Percentiles rank a stretch among this genome's conserved stretches.
phyloP scores from a whole-genome alignment of 371 early-diverging fungal species.

The Choanephora cucurbitarum region DNA sequence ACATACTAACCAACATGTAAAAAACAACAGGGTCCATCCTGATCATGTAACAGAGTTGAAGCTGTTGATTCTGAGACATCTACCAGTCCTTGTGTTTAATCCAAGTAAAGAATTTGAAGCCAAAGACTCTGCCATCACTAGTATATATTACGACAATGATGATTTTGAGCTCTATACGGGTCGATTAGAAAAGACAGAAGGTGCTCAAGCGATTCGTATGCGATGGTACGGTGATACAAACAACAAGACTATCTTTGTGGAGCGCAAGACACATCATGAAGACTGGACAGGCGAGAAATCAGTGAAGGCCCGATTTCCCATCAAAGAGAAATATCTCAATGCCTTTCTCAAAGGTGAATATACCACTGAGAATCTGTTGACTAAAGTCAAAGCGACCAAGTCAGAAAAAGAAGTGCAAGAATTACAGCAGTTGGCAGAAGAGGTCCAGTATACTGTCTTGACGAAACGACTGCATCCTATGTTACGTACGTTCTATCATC shows the following conservation, averaged over 20 bases:
- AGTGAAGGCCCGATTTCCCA: constrained; percentile 94
- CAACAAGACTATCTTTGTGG: constrained; percentile 89
- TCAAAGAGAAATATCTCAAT: constrained; percentile 95
- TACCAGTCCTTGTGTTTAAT: constrained; percentile 97
- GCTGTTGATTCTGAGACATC: constrained; percentile 88
- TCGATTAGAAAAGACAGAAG: constrained; percentile 92
- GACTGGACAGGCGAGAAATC: constrained; percentile 97
- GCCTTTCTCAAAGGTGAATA: constrained; percentile 83
- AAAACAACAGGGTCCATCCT: constrained; percentile 90
- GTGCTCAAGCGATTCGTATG: constrained; percentile 93
- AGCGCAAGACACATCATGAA: constrained; percentile 98
- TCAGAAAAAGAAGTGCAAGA: constrained; percentile 82
- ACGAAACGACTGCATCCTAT: constrained; percentile 84
- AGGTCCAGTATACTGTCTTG: constrained; percentile 81
- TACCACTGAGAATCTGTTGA: constrained; percentile 76
- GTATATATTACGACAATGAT: constrained; percentile 97
- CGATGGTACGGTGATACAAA: constrained; percentile 96
- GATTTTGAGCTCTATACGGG: constrained; percentile 91
- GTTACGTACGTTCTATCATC: constrained; percentile 95
- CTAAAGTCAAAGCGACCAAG: constrained; percentile 83
- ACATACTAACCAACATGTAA: too few relatives aligned
- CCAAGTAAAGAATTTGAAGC: constrained; percentile 73
- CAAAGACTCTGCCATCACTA: constrained; percentile 91
- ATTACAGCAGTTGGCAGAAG: constrained; percentile 77
- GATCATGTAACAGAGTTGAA: constrained; percentile 98